These are phyloP conservation scores for Pseudodiploospora longispora DNA, from an alignment of 2,329 filamentous ascomycete species.

Conservation along the genomic window DNA sequence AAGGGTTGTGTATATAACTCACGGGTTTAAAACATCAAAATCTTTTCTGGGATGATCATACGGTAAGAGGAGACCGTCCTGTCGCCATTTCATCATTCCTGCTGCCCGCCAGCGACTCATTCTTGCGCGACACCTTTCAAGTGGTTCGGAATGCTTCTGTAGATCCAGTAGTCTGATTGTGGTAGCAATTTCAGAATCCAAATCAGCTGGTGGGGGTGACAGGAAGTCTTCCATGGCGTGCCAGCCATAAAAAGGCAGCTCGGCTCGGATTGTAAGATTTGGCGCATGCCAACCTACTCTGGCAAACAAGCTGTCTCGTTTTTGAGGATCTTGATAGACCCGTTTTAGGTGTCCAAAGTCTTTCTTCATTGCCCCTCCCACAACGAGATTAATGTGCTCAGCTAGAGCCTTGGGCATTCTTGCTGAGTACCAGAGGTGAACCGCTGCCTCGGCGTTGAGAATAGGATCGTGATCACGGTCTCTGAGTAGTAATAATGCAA, in stretches of 20 bases:
- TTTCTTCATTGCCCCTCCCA: background rate
- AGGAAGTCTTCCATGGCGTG: too few relatives aligned
- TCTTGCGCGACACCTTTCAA: background rate
- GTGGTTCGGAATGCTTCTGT: constrained; percentile 4
- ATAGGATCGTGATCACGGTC: constrained; percentile 6
- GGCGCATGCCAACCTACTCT: too few relatives aligned
- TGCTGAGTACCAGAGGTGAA: constrained; percentile 20
- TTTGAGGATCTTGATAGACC: background rate
- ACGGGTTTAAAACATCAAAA: constrained; percentile 15
- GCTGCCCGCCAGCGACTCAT: constrained; percentile 13
- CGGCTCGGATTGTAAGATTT: too few relatives aligned
- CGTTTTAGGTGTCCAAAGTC: background rate
- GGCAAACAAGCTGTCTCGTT: too few relatives aligned
- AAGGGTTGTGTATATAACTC: constrained; percentile 1
- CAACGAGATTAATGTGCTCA: constrained; percentile 9
- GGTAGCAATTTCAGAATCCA: background rate
- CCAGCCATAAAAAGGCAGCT: too few relatives aligned
- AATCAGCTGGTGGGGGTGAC: background rate
- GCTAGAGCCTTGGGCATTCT: constrained; percentile 8
- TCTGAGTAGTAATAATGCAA: constrained; percentile 10
- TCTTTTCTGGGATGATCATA: constrained; percentile 12
- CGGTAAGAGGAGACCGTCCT: constrained; percentile 16
- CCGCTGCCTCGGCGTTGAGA: constrained; percentile 14
- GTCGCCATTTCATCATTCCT: constrained; percentile 13
- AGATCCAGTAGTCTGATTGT: constrained; percentile 8